A percentile compares a stretch with the other conserved stretches of the same genome.
Evolutionary conservation across 2,329 filamentous ascomycete genomes (phyloP).

Genomic region (Neopestalotiopsis sp.): DNA sequence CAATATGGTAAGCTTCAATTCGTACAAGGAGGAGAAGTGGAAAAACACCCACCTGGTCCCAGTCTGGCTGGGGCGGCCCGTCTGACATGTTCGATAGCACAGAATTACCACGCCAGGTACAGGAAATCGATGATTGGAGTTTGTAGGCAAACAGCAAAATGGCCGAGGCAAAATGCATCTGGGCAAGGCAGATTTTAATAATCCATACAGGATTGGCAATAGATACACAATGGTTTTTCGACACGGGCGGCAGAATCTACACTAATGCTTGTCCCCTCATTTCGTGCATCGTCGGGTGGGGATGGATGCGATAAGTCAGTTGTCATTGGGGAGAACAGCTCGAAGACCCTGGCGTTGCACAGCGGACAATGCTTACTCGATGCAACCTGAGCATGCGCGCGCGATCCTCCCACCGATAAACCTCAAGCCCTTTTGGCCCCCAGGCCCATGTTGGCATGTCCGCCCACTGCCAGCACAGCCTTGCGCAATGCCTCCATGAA

Average conservation of each 20-base stretch:
- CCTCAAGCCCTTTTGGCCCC: background rate
- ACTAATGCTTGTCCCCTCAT: background rate
- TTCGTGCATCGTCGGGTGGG: background rate
- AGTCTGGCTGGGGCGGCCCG: too few species aligned
- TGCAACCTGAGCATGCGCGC: background rate
- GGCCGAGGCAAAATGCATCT: background rate
- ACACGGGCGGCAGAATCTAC: background rate
- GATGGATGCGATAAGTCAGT: background rate
- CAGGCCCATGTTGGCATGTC: background rate
- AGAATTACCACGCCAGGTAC: too few species aligned
- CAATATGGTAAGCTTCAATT: background rate
- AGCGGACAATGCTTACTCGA: background rate
- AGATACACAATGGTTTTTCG: background rate
- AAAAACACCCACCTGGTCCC: background rate
- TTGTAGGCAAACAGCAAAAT: too few species aligned
- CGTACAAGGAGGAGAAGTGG: background rate
- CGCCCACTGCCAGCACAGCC: background rate
- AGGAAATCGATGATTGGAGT: too few species aligned
- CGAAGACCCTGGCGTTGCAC: background rate
- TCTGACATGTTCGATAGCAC: background rate
- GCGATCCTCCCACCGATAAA: background rate
- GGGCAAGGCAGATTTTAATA: slow-evolving; percentile 1
- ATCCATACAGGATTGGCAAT: too few species aligned
- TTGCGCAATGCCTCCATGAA: background rate
- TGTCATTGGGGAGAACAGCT: background rate